Percentiles rank a stretch among this genome's conserved stretches.
phyloP scores from a whole-genome alignment of 345 rosid species.

The Salix udensis region DNA sequence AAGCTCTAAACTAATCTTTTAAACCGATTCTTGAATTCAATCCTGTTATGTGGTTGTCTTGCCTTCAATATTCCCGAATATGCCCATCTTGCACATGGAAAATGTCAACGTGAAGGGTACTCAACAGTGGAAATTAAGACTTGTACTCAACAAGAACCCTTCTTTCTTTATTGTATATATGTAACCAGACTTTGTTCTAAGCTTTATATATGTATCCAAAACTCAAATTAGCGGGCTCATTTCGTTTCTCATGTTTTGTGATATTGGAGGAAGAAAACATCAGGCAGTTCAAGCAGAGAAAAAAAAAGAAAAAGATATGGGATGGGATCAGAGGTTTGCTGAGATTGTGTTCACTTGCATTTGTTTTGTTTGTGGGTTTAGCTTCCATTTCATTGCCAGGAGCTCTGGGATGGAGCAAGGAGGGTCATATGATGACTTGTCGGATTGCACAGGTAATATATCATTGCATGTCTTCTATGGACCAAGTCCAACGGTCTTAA shows the following conservation, averaged over 20 bases:
- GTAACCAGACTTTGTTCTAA: neutral
- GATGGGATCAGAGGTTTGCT: neutral
- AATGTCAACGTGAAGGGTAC: constrained; percentile 23
- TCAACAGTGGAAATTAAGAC: constrained; percentile 31
- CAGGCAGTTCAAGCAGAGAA: neutral
- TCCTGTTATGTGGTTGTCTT: neutral
- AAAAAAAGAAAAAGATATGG: constrained; percentile 24
- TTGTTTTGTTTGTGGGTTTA: constrained; percentile 29
- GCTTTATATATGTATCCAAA: constrained; percentile 5
- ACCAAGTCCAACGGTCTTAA: too few relatives aligned
- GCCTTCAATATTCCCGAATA: constrained; percentile 29
- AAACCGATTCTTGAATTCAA: neutral
- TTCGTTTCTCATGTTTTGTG: constrained; percentile 6
- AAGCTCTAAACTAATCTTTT: constrained; percentile 5
- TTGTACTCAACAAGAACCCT: constrained; percentile 55
- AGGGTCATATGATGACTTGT: constrained; percentile 84
- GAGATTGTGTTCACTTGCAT: constrained; percentile 21
- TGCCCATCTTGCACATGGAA: constrained; percentile 28
- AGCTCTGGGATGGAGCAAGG: constrained; percentile 79
- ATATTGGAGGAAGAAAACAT: neutral
- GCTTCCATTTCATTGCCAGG: constrained; percentile 34
- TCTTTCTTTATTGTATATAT: constrained; percentile 14
- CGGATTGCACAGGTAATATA: constrained; percentile 73
- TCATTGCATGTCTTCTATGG: neutral
- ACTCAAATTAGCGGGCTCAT: constrained; percentile 13